Evolutionary conservation across 768 basidiomycete genomes (phyloP).

Genomic region (Termitomyces sp.): DNA sequence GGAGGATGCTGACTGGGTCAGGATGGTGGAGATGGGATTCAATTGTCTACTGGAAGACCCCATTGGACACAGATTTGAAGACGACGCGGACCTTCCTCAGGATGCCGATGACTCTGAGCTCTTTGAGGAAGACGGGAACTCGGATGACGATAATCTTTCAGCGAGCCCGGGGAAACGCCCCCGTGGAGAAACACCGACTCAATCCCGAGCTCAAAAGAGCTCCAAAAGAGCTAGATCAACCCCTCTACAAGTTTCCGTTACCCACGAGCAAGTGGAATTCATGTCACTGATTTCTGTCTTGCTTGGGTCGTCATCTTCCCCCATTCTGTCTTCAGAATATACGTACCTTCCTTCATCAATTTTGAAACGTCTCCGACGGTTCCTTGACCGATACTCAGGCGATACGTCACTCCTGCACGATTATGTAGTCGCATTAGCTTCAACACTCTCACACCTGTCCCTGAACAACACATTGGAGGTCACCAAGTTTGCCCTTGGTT

Average conservation of each 20-base stretch:
- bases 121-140: constrained; percentile 29
- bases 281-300: constrained; percentile 61
- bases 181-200: constrained; percentile 22
- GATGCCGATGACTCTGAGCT: constrained; percentile 34
- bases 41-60: constrained; percentile 72
- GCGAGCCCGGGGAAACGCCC: constrained; percentile 38
- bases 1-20: constrained; percentile 62
- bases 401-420: constrained; percentile 83
- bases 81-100: constrained; percentile 28
- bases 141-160: constrained; percentile 24
- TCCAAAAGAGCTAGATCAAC: constrained; percentile 19
- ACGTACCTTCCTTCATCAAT: constrained; percentile 48
- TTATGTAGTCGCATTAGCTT: constrained; percentile 66
- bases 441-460: constrained; percentile 71
- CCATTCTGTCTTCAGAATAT: constrained; percentile 46
- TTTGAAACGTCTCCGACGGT: constrained; percentile 47
- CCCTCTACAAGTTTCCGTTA: constrained; percentile 28
- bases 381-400: constrained; percentile 61
- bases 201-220: constrained; percentile 15
- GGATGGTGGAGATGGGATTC: constrained; percentile 68
- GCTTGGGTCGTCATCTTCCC: constrained; percentile 57
- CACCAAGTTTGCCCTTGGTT: constrained; percentile 53
- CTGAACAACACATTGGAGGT: constrained; percentile 68
- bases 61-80: constrained; percentile 32
- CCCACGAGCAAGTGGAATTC: constrained; percentile 71